Evolutionary conservation across 148 eudicot species (phyloP), one percentile per base, ranked within the genome.

Genomic region (Silene latifolia): DNA sequence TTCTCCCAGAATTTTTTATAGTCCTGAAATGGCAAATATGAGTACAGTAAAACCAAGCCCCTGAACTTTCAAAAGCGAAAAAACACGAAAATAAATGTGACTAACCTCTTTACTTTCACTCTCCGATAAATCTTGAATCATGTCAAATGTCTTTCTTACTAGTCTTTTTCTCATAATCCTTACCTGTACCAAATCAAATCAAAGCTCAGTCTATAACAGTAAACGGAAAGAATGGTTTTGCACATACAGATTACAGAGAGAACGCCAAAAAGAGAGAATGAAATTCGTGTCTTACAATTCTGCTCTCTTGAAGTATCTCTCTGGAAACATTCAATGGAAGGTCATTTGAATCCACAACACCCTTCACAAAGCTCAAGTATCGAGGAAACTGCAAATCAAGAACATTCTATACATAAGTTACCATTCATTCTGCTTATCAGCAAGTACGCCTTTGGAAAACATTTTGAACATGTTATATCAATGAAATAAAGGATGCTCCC

Each of bases 1-100:
- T 95, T 95, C 91, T 95, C 98, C 97, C 97, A 95, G 76, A 95
- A 92, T 74, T 92, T 95, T 77, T 92, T 95, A 88, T 95, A 95
- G 74, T 95, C 97, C 98, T 80, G 53, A n/a, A 80, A 95, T 54
- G 67, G 56, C 9, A 56, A 39, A 66, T 9, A 5, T 6, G 5
- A 15, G 0, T 18, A 92, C 80, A 54, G 73, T 58, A 20, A 64
- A 67, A 64, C 17, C 12, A 48, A 73, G 59, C 53, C 23, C 32
- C 78, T 63, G 24, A 15, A 27, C 29, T 27, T 27, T 2, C 9
- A 44, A 4, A 61, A 2, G 42, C 42, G 42, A 47, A 53, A 27
- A 51, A 13, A 10, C 17, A 20, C 19, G n/a, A 8, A 25, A 73
- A 44, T 8, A 23, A 10, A 24, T 48, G 66, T 2, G n/a, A n/a